A percentile compares a stretch with the other conserved stretches of the same genome.
These are phyloP conservation scores for Termitomyces sp. DNA, from an alignment of 768 basidiomycete species.

Conservation along the genomic window DNA sequence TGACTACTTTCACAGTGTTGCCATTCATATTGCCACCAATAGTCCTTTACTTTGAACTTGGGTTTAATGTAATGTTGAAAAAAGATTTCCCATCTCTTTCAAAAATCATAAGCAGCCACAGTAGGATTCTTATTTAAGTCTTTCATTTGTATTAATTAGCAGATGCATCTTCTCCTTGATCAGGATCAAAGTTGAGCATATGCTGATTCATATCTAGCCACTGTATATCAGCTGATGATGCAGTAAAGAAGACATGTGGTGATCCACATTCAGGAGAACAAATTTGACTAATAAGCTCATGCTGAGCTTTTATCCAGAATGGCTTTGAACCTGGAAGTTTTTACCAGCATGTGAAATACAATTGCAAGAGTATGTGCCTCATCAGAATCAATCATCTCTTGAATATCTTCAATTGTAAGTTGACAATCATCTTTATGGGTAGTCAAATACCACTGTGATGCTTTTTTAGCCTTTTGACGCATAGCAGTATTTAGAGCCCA, in stretches of 20 bases:
- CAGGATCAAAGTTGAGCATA: constrained; percentile 15
- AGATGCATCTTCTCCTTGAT: constrained; percentile 9
- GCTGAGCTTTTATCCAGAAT: too few species aligned
- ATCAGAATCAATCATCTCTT: too few species aligned
- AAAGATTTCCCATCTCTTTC: too few species aligned
- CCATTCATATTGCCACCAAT: constrained; percentile 11
- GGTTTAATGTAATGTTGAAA: constrained; percentile 4
- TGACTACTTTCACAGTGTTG: not conserved
- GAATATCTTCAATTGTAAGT: too few species aligned
- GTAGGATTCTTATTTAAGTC: constrained; percentile 19
- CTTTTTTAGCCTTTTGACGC: constrained; percentile 4
- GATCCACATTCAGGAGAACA: constrained; percentile 14
- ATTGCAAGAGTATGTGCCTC: too few species aligned
- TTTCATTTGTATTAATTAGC: constrained; percentile 7
- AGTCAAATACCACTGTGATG: too few species aligned
- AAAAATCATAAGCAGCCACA: constrained; percentile 18
- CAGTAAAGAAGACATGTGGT: constrained; percentile 21
- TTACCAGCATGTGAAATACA: constrained; percentile 12
- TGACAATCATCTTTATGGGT: too few species aligned
- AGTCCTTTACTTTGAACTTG: constrained; percentile 1
- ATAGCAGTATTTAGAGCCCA: constrained; percentile 6
- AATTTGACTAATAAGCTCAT: constrained; percentile 10
- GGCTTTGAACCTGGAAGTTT: too few species aligned
- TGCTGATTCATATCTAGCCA: constrained; percentile 25
- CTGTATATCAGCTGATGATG: too few species aligned